Evolutionary conservation across 257 asterid genomes (phyloP), one percentile per base, ranked within the genome.

Genomic region (Henckelia pumila): DNA sequence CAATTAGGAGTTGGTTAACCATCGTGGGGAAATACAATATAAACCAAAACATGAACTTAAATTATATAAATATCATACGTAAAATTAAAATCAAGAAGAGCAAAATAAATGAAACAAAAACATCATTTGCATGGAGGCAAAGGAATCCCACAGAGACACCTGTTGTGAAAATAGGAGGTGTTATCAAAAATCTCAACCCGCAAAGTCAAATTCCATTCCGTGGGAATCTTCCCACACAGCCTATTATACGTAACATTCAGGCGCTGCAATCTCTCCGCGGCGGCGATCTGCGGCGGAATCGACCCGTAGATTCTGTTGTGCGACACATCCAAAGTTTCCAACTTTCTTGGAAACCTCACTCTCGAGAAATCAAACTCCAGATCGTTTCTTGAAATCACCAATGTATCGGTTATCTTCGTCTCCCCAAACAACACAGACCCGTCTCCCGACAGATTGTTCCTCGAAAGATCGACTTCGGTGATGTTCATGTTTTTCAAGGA

Each of bases 61-160:
- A n/a, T n/a, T n/a, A n/a, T n/a, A n/a, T n/a, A n/a, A n/a, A n/a
- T n/a, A n/a, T n/a, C n/a, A n/a, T n/a, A n/a, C n/a, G n/a, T n/a
- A n/a, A n/a, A n/a, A n/a, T n/a, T n/a, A n/a, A n/a, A n/a, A n/a
- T n/a, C n/a, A n/a, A n/a, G n/a, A n/a, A n/a, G n/a, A n/a, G n/a
- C n/a, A n/a, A n/a, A n/a, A n/a, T n/a, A n/a, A n/a, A 26, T 26
- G 30, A 26, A 26, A 26, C 44, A 29, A n/a, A n/a, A n/a, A n/a
- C n/a, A n/a, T 63, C 44, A 63, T 5, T 81, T 73, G 52, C 86
- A 82, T 19, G 80, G 78, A 67, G 76, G 57, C 1, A 82, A 62
- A 53, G 86, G 86, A 52, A 6, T 1, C 56, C 86, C 84, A 76
- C 86, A 78, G 1, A 82, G 71, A 68, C 86, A 82, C 10, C 68